These are phyloP conservation scores for Antrodiella citrinella DNA, from an alignment of 768 basidiomycete genomes.

Conservation along the genomic window DNA sequence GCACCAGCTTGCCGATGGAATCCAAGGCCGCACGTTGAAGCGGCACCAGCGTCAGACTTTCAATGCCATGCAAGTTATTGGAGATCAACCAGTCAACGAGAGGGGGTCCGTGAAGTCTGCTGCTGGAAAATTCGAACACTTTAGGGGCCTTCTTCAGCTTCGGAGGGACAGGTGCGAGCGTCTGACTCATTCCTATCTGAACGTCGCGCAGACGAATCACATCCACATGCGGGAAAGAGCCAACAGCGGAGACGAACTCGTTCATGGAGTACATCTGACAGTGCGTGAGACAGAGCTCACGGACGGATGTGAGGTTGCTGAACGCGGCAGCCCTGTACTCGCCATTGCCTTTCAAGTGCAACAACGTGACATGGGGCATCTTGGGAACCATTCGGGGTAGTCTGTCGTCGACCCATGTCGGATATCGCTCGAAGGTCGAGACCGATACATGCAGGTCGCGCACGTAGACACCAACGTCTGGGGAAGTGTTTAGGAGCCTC, in stretches of 20 bases:
- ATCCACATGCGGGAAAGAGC: constrained; percentile 9
- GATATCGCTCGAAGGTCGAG: constrained; percentile 1
- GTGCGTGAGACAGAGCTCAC: constrained; percentile 1
- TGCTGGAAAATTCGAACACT: constrained; percentile 3
- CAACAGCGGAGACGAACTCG: constrained; percentile 5
- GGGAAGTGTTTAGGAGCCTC: constrained; percentile 4
- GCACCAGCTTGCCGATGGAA: background rate
- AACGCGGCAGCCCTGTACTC: constrained; percentile 7
- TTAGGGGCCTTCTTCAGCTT: background rate
- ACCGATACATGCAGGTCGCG: constrained; percentile 7
- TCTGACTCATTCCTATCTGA: background rate
- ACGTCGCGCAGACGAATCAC: background rate
- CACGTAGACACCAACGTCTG: constrained; percentile 4
- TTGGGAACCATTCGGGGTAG: constrained; percentile 4
- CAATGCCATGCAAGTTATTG: background rate
- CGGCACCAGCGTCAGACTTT: constrained; percentile 5
- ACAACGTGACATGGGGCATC: constrained; percentile 6
- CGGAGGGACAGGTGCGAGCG: background rate
- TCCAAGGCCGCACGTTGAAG: constrained; percentile 7
- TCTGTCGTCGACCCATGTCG: constrained; percentile 9
- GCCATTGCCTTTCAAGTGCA: constrained; percentile 9
- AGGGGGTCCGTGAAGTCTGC: constrained; percentile 3
- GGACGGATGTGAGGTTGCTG: constrained; percentile 3
- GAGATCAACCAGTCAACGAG: constrained; percentile 6
- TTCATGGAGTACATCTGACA: constrained; percentile 9